A percentile compares a stretch with the other conserved stretches of the same genome.
Conservation (phyloP, 2,329 filamentous ascomycete genomes). For the Dactylella cylindrospora region DNA sequence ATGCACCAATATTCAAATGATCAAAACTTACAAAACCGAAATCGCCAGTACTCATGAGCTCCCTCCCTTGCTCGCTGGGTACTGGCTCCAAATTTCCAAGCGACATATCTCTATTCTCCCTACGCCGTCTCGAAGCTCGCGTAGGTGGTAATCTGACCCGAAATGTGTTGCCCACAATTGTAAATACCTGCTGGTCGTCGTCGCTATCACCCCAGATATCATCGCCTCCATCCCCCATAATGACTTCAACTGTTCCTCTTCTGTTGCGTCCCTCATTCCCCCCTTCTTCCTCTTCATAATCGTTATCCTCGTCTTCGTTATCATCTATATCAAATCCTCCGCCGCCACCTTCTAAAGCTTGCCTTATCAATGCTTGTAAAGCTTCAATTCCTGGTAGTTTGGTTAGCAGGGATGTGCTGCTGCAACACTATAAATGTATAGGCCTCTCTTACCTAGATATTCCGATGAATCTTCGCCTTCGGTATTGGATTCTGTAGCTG, state of each 20-base stretch:
- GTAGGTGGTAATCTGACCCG: constrained; percentile 32
- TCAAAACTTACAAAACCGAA: constrained; percentile 62
- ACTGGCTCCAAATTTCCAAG: constrained; percentile 63
- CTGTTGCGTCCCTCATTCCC: constrained; percentile 44
- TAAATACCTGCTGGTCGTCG: constrained; percentile 49
- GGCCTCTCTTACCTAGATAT: constrained; percentile 38
- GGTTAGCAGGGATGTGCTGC: constrained; percentile 15
- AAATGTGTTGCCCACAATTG: constrained; percentile 39
- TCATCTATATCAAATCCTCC: constrained; percentile 49
- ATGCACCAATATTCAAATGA: neutral
- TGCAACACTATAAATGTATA: neutral
- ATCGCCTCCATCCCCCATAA: constrained; percentile 45
- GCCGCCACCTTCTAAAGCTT: constrained; percentile 11
- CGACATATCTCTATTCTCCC: constrained; percentile 60
- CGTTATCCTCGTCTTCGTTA: constrained; percentile 44
- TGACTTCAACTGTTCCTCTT: constrained; percentile 47
- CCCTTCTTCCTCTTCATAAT: constrained; percentile 51
- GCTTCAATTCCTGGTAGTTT: constrained; percentile 2
- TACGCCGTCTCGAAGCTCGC: constrained; percentile 53
- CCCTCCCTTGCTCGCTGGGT: constrained; percentile 72
- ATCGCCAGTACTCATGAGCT: constrained; percentile 76
- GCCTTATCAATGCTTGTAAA: constrained; percentile 4
- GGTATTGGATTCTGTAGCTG: constrained; percentile 45
- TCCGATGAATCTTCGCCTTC: constrained; percentile 49
- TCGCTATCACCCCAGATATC: constrained; percentile 50